phyloP scores from a whole-genome alignment of 2,329 filamentous ascomycete genomes.

The Knufia fluminis region DNA sequence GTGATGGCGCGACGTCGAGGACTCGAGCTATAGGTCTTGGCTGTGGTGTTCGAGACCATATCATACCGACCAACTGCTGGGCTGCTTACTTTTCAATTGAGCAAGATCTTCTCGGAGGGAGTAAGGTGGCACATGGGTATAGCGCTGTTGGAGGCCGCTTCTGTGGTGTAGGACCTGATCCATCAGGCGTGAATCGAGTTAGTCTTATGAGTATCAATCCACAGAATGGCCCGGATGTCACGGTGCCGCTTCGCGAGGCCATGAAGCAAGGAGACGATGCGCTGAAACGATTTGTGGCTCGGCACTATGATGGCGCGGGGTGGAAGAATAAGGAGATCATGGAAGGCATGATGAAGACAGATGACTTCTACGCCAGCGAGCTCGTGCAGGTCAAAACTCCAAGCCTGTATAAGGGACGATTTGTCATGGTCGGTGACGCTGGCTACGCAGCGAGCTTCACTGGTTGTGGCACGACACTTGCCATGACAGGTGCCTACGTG shows the following conservation, averaged over 20 bases:
- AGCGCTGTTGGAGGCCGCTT: conserved; percentile 33
- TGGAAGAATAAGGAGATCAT: conserved; percentile 28
- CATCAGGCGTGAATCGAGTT: conserved; percentile 27
- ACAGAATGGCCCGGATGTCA: conserved; percentile 23
- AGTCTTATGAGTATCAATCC: conserved; percentile 31
- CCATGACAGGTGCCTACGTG: conserved; percentile 41
- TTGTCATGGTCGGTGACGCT: conserved; percentile 35
- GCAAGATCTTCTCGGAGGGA: conserved; percentile 32
- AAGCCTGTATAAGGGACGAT: conserved; percentile 26
- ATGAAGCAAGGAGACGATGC: conserved; percentile 28
- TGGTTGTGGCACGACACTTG: conserved; percentile 29
- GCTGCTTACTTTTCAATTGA: conserved; percentile 33
- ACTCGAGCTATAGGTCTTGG: conserved; percentile 39
- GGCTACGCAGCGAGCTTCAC: conserved; percentile 30
- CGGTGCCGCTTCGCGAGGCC: conserved; percentile 33
- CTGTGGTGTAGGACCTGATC: conserved; percentile 29
- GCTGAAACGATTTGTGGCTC: conserved; percentile 27
- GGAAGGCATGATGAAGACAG: conserved; percentile 24
- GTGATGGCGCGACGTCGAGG: conserved; percentile 40
- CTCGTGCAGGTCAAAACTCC: conserved; percentile 29
- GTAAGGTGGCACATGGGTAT: conserved; percentile 30
- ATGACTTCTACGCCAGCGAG: conserved; percentile 31
- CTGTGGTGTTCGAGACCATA: conserved; percentile 32
- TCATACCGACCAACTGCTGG: conserved; percentile 32
- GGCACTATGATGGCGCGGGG: conserved; percentile 24